phyloP scores from a whole-genome alignment of 164 flowering plant species.

The Aristolochia fimbriata region DNA sequence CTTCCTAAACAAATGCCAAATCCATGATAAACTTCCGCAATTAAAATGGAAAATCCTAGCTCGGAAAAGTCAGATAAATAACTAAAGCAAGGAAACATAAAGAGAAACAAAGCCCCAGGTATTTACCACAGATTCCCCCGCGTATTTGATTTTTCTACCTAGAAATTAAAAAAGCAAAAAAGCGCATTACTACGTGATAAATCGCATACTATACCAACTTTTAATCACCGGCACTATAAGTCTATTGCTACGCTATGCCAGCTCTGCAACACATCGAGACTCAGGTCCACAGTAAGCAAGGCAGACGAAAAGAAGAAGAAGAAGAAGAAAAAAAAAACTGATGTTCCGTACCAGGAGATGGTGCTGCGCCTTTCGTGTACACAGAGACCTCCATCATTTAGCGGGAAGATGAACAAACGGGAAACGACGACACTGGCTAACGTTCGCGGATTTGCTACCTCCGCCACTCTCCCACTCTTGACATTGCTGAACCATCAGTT shows the following conservation, averaged over 20 bases:
- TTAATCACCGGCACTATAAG: no score
- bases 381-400: no score
- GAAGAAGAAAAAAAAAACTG: background rate
- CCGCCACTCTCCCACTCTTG: no score
- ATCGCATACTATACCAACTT: no score
- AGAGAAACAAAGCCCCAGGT: background rate
- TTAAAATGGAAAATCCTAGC: background rate
- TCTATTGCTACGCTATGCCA: background rate
- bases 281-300: no score
- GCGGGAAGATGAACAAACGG: no score
- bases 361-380: background rate
- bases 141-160: slow-evolving; percentile 29
- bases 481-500: no score
- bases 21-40: background rate
- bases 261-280: background rate
- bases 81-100: background rate
- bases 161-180: background rate
- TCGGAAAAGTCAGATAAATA: background rate
- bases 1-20: no score
- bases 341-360: background rate
- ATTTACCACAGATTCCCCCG: slow-evolving; percentile 59
- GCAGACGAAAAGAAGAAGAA: background rate
- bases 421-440: no score
- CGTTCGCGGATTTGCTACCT: no score
- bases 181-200: background rate